Percentiles rank a stretch among this genome's conserved stretches.
Evolutionary conservation across 352 stramenopile species (phyloP).

Genomic region (Phytophthora pistaciae): DNA sequence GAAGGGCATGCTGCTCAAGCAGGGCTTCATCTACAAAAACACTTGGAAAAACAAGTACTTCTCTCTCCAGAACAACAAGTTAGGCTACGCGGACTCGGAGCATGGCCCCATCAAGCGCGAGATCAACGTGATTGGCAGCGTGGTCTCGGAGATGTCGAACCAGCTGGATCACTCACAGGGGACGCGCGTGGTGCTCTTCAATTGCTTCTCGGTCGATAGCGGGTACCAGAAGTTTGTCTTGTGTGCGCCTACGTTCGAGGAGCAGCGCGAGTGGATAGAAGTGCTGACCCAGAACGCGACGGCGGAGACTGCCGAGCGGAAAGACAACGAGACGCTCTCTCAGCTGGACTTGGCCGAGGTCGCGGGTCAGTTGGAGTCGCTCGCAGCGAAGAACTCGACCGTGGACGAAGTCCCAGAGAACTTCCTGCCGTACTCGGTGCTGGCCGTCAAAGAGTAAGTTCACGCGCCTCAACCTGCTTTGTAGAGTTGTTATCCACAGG

Average conservation of each 20-base stretch:
- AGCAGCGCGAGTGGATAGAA: constrained; percentile 91
- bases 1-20: constrained; percentile 87
- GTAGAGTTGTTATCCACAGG: neutral
- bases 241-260: constrained; percentile 85
- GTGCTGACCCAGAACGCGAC: constrained; percentile 88
- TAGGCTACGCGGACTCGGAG: constrained; percentile 84
- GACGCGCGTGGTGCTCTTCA: constrained; percentile 84
- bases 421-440: constrained; percentile 81
- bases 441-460: constrained; percentile 90
- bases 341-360: constrained; percentile 82
- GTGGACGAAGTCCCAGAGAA: constrained; percentile 72
- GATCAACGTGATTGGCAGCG: constrained; percentile 88
- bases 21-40: constrained; percentile 93
- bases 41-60: constrained; percentile 91
- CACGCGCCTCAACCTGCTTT: neutral
- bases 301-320: constrained; percentile 81
- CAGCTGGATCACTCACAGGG: constrained; percentile 91
- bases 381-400: constrained; percentile 82
- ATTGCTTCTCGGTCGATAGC: constrained; percentile 89
- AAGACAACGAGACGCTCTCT: constrained; percentile 75
- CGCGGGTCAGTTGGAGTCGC: constrained; percentile 77
- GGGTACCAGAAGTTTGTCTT: constrained; percentile 87
- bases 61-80: constrained; percentile 89
- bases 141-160: constrained; percentile 85
- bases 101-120: constrained; percentile 88